Conservation (phyloP, 129 eudicot genomes). For the Cynara cardunculus region DNA sequence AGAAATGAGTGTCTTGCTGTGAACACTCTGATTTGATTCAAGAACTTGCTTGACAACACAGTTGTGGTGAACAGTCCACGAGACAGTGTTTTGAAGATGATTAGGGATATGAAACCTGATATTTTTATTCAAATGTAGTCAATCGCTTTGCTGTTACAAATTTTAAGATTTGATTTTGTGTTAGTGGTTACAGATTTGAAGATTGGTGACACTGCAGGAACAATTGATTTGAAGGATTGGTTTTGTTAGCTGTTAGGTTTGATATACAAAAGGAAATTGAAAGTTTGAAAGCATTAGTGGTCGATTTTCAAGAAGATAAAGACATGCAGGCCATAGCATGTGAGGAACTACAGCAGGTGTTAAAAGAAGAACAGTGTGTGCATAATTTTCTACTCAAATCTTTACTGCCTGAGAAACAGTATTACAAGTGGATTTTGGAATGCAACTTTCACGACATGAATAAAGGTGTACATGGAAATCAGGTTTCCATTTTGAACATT, state of each 20-base stretch:
- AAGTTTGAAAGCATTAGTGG: conserved; percentile 48
- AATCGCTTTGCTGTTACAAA: no score
- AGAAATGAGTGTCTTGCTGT: conserved; percentile 45
- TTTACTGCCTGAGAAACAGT: conserved; percentile 79
- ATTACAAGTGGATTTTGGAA: no score
- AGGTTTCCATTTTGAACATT: no score
- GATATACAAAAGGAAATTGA: conserved; percentile 94
- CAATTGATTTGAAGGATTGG: no score
- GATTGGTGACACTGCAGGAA: no score
- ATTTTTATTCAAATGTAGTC: conserved; percentile 45
- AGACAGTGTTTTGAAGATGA: conserved; percentile 43
- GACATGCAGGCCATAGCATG: conserved; percentile 76
- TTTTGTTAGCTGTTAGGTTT: no score
- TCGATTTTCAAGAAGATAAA: conserved; percentile 71
- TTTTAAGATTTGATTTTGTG: no score
- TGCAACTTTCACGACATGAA: no score
- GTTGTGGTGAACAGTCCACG: conserved; percentile 38
- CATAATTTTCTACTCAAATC: conserved; percentile 60
- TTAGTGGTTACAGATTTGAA: no score
- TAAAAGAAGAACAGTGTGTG: conserved; percentile 60
- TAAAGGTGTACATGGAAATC: no score
- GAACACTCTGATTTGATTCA: conserved; percentile 38
- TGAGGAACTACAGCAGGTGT: conserved; percentile 67
- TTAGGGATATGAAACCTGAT: conserved; percentile 46
- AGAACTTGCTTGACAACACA: conserved; percentile 44